Base-by-base conservation (phyloP, 768 basidiomycete species). In the Crucibulum laeve region DNA sequence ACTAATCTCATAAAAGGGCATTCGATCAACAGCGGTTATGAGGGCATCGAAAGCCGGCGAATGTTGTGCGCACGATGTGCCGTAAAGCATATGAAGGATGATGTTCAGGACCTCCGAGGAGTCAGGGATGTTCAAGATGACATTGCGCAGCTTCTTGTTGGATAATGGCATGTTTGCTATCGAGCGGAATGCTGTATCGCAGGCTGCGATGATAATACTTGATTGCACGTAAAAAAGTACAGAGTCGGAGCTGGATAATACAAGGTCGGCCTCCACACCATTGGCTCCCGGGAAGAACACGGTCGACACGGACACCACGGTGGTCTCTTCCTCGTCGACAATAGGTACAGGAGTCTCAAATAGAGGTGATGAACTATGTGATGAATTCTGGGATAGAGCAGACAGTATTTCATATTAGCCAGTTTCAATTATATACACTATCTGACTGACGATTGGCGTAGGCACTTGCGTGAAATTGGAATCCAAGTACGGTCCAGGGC, bases 221-320 rank as follows among this genome's bases (percentile, higher is more conserved):
- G 62, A 53, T 55, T 84, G 77, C 2, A 74, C 76, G 48, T 82
- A 82, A 65, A 84, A 84, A 50, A 81, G 73, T 21, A 85, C 78
- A 0, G 69, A 70, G 46, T 84, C 82, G 25, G 74, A 68, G 6
- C 79, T 76, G 43, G 74, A 53, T 42, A 82, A 52, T 40, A 78
- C 62, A 15, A 51, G 47, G 35, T 60, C 54, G 6, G 54, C 44
- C 4, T 37, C 44, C 8, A 40, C 25, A 17, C 47, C n/a, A 41
- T 53, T 44, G 3, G 50, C 40, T 14, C 45, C 43, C 5, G 60
- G 56, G 26, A 55, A 40, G 45, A 64, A 64, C 5, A 53, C 40
- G 1, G 58, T 57, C 3, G 61, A 60, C 17, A 59, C 43, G n/a
- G 55, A 52, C 17, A 52, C 25, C 8, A 42, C 25, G 18, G 41